Conservation (phyloP, 352 stramenopile species). For the Pythium grandisporangium region DNA sequence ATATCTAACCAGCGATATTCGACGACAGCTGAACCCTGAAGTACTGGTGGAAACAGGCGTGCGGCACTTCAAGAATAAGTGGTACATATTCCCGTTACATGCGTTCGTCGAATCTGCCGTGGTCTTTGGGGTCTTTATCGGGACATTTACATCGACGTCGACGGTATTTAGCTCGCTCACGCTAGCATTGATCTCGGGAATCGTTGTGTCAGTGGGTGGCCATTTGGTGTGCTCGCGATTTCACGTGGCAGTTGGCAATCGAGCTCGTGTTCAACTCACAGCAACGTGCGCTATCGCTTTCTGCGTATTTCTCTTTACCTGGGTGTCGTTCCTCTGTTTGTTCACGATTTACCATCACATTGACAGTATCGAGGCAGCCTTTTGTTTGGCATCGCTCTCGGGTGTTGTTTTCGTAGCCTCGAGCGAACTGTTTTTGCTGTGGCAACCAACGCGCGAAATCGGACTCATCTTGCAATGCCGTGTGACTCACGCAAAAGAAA, state of each 20-base stretch:
- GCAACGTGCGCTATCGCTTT: slow-evolving; percentile 70
- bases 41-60: slow-evolving; percentile 39
- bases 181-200: slow-evolving; percentile 57
- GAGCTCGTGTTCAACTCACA: slow-evolving; percentile 47
- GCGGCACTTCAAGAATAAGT: slow-evolving; percentile 66
- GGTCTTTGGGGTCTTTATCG: slow-evolving; percentile 65
- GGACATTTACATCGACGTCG: slow-evolving; percentile 62
- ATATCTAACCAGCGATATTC: slow-evolving; percentile 57
- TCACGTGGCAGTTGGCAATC: slow-evolving; percentile 41
- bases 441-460: slow-evolving; percentile 62
- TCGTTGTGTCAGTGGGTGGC: slow-evolving; percentile 65
- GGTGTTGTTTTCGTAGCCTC: slow-evolving; percentile 74
- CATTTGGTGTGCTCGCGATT: slow-evolving; percentile 60
- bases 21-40: slow-evolving; percentile 49
- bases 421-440: slow-evolving; percentile 77
- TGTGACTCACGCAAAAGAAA: slow-evolving; percentile 66
- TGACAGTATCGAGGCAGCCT: slow-evolving; percentile 77
- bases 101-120: slow-evolving; percentile 64
- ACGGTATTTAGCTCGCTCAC: slow-evolving; percentile 68
- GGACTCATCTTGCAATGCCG: slow-evolving; percentile 66
- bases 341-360: slow-evolving; percentile 82
- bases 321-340: slow-evolving; percentile 56
- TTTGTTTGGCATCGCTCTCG: slow-evolving; percentile 68
- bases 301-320: slow-evolving; percentile 62
- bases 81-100: slow-evolving; percentile 62